These are phyloP conservation scores for Jackrogersella minutella DNA, from an alignment of 495 filamentous ascomycete genomes.

Conservation along the genomic window DNA sequence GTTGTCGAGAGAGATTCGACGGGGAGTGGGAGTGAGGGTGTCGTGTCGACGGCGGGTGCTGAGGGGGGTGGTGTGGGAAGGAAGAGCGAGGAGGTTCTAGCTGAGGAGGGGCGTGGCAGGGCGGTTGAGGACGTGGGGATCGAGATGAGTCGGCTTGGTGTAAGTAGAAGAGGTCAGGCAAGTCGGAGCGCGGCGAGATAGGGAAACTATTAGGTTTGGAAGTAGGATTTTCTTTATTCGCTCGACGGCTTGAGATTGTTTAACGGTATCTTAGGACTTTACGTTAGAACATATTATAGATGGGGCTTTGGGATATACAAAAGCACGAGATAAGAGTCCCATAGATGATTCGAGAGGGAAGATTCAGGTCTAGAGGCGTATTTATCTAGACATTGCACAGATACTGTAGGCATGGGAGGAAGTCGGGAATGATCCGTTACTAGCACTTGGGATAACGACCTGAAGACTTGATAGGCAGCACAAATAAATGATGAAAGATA, in stretches of 20 bases:
- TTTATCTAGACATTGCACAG: too few relatives aligned
- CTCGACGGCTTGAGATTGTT: not conserved
- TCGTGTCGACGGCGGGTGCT: slow-evolving; percentile 33
- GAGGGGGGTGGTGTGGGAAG: slow-evolving; percentile 26
- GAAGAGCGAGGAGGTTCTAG: slow-evolving; percentile 38
- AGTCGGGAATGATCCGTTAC: not conserved
- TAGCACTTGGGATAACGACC: not conserved
- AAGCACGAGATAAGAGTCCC: too few relatives aligned
- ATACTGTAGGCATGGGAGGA: too few relatives aligned
- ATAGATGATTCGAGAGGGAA: too few relatives aligned
- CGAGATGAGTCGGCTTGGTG: slow-evolving; percentile 36
- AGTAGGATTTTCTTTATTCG: not conserved
- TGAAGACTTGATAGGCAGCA: too few relatives aligned
- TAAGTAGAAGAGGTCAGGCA: slow-evolving; percentile 31
- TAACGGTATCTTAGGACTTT: not conserved
- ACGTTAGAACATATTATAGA: not conserved
- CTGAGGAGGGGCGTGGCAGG: slow-evolving; percentile 44
- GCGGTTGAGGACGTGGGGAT: slow-evolving; percentile 15
- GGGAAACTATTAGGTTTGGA: slow-evolving; percentile 5
- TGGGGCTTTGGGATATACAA: not conserved
- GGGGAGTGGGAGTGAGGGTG: slow-evolving; percentile 33
- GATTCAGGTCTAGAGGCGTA: too few relatives aligned
- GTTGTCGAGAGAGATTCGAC: not conserved
- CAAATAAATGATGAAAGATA: too few relatives aligned
- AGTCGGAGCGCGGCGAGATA: slow-evolving; percentile 21